Evolutionary conservation across 345 rosid species (phyloP), one percentile per base, ranked within the genome.

Genomic region (Brassica juncea): DNA sequence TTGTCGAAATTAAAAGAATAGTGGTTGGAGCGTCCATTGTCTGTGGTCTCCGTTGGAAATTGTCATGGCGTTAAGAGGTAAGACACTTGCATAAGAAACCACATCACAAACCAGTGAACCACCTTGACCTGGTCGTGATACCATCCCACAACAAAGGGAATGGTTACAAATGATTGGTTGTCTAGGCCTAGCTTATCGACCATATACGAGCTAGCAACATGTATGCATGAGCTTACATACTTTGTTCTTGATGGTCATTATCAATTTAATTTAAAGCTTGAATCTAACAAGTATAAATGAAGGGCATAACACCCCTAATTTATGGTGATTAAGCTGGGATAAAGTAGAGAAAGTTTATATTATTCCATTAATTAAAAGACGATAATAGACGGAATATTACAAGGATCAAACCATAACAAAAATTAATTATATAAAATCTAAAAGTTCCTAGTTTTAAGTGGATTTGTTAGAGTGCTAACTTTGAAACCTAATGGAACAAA

Each of bases 381-480:
- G 14, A 30, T 19, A 3, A 19, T 31, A 65, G 35, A 52, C 65
- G 76, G 1, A 70, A 65, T 71, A 39, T 2, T 78, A 78, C 82
- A 78, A 78, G 47, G 72, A 5, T 71, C 8, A 3, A 27, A 71
- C 2, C 11, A 57, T 71, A 60, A 31, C 19, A 54, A 28, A 44
- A 5, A 16, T 14, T 16, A 14, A 16, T 3, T n/a, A 68, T 52
- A n/a, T 49, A 6, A n/a, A 15, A 27, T n/a, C 79, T 88, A 34
- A 32, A 32, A 34, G 1, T 6, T 34, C 44, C 44, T 37, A 37
- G 44, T 37, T 37, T 37, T 37, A 37, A 2, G 44, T 37, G 44
- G 44, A 37, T 37, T 8, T 37, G 44, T 37, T 37, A 8, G 3
- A 37, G 44, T 37, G 44, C 44, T 8, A 37, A 37, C 42, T 37